Conservation (phyloP, 148 eudicot species). For the Rhododendron henanense region DNA sequence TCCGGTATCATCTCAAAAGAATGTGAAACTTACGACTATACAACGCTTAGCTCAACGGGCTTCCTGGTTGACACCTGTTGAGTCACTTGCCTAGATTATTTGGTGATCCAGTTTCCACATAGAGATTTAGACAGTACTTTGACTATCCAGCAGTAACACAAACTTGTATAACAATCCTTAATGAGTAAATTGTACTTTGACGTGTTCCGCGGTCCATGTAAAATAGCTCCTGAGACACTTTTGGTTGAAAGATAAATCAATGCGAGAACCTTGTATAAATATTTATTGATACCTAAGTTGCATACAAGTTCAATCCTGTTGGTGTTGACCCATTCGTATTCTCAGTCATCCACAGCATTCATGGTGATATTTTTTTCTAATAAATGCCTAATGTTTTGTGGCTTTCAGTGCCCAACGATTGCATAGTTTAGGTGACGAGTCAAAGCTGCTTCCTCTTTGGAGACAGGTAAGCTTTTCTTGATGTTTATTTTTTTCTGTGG, state of each 20-base stretch:
- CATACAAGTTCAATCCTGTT: neutral
- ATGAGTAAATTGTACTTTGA: neutral
- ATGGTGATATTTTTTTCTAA: neutral
- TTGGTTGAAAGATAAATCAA: constrained; percentile 2
- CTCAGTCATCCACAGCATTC: neutral
- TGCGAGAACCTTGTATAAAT: neutral
- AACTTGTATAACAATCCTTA: neutral
- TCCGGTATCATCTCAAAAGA: neutral
- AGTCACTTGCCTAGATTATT: neutral
- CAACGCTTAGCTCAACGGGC: neutral
- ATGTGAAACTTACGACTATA: neutral
- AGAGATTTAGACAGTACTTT: neutral
- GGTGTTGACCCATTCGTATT: neutral
- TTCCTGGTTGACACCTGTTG: neutral
- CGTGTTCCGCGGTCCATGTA: neutral
- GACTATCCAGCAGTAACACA: neutral
- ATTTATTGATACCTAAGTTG: too few species aligned
- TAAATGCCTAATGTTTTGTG: constrained; percentile 7
- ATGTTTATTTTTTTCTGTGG: neutral
- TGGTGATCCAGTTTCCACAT: neutral
- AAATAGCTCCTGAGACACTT: neutral
- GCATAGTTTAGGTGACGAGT: constrained; percentile 77
- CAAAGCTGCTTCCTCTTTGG: constrained; percentile 93
- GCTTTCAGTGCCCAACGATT: constrained; percentile 71
- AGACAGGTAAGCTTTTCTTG: constrained; percentile 60